phyloP scores from a whole-genome alignment of 371 early-diverging fungal genomes.

The Mucor lusitanicus region DNA sequence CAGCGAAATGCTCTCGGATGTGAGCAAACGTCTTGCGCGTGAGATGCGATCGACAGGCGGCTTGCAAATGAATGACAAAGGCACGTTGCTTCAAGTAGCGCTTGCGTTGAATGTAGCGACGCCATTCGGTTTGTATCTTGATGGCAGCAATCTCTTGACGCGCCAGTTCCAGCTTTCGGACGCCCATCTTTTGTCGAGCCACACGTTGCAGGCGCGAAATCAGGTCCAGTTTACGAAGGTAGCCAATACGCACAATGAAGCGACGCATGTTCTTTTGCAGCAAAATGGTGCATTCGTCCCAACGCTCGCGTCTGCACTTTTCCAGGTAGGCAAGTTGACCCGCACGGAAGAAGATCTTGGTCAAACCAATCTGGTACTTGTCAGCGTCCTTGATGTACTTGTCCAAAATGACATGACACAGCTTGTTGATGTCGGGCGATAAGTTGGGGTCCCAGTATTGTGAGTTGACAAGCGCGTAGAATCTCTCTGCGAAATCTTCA shows the following conservation, averaged over 20 bases:
- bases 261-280: constrained; percentile 91
- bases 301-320: constrained; percentile 82
- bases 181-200: constrained; percentile 67
- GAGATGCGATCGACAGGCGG: constrained; percentile 54
- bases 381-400: constrained; percentile 72
- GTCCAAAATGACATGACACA: constrained; percentile 70
- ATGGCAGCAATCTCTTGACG: constrained; percentile 78
- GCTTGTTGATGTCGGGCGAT: constrained; percentile 52
- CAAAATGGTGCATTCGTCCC: constrained; percentile 78
- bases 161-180: constrained; percentile 47
- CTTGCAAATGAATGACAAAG: constrained; percentile 46
- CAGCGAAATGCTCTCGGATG: constrained; percentile 68
- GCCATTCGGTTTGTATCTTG: constrained; percentile 71
- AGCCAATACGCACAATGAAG: constrained; percentile 71
- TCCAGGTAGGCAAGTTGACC: constrained; percentile 93
- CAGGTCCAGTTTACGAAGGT: constrained; percentile 60
- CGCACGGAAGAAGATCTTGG: constrained; percentile 99
- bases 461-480: constrained; percentile 83
- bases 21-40: constrained; percentile 55
- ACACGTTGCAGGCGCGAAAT: constrained; percentile 62
- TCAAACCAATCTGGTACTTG: constrained; percentile 95
- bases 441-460: constrained; percentile 65
- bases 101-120: constrained; percentile 69
- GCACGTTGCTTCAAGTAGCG: constrained; percentile 38
- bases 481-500: constrained; percentile 91